phyloP scores from a whole-genome alignment of 495 filamentous ascomycete genomes.

The Emericellopsis terricola region DNA sequence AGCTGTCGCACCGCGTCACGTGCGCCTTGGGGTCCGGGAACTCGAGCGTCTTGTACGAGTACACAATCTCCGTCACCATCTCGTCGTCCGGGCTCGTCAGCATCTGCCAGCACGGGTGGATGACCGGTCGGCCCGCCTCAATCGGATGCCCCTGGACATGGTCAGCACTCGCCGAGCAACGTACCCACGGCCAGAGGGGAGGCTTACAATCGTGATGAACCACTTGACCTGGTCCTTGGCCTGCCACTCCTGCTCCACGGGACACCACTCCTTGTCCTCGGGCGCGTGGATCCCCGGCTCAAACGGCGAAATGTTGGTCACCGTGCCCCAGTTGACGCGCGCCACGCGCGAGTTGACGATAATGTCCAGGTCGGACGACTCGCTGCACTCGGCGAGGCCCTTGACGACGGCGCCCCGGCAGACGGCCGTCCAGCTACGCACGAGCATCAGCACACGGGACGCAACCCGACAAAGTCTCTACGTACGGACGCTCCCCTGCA shows the following conservation, averaged over 20 bases:
- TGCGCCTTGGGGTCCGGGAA: not conserved
- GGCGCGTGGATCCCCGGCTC: not conserved
- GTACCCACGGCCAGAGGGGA: no score
- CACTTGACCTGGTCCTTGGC: not conserved
- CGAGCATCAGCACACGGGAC: not conserved
- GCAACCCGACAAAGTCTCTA: not conserved
- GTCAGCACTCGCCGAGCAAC: not conserved
- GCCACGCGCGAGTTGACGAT: not conserved
- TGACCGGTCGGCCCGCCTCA: not conserved
- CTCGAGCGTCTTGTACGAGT: no score
- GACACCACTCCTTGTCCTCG: slow-evolving; percentile 1
- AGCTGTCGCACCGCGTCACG: not conserved
- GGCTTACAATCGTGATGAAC: slow-evolving; percentile 1
- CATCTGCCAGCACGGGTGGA: not conserved
- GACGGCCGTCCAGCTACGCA: slow-evolving; percentile 1
- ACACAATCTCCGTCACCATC: not conserved
- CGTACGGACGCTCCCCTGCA: not conserved
- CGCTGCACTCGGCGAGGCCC: not conserved
- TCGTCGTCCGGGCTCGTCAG: not conserved
- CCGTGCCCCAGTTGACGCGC: not conserved
- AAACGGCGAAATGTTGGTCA: not conserved
- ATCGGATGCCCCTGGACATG: not conserved
- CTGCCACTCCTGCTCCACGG: not conserved
- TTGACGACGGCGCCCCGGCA: slow-evolving; percentile 2
- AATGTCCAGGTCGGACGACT: not conserved